A percentile compares a stretch with the other conserved stretches of the same genome.
These are phyloP conservation scores for Babesia gibsoni DNA, from an alignment of 169 alveolate species.

Conservation along the genomic window DNA sequence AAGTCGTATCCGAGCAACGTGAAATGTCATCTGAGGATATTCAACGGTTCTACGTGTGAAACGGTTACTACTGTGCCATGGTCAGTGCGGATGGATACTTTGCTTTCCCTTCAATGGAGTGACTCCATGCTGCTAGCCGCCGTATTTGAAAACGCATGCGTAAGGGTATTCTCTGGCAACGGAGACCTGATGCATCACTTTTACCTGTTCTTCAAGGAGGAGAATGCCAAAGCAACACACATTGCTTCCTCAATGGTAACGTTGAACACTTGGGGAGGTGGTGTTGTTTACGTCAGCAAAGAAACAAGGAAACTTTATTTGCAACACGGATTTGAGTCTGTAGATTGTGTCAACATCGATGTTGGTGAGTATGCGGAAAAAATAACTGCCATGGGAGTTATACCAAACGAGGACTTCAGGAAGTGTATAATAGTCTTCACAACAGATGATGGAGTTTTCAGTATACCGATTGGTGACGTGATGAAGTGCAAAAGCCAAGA, in stretches of 20 bases:
- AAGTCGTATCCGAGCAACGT: constrained; percentile 24
- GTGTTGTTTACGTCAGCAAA: constrained; percentile 36
- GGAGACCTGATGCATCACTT: constrained; percentile 52
- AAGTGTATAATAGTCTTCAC: constrained; percentile 31
- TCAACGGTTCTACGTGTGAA: constrained; percentile 22
- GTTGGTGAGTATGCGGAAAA: constrained; percentile 35
- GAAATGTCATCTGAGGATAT: constrained; percentile 47
- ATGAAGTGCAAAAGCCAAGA: constrained; percentile 28
- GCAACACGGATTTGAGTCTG: constrained; percentile 50
- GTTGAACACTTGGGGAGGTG: constrained; percentile 43
- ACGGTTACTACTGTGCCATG: constrained; percentile 50
- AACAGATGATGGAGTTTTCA: constrained; percentile 27
- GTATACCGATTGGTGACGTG: constrained; percentile 23
- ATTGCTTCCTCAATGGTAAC: constrained; percentile 19
- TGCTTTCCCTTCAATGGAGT: constrained; percentile 56
- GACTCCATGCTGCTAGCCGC: constrained; percentile 42
- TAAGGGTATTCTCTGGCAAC: constrained; percentile 56
- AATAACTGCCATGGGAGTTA: constrained; percentile 41
- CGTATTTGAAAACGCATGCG: constrained; percentile 45
- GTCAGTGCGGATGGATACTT: constrained; percentile 39
- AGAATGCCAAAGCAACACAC: background rate
- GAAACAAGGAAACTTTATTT: constrained; percentile 30
- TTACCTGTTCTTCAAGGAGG: constrained; percentile 31
- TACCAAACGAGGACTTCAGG: constrained; percentile 36
- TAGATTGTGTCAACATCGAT: constrained; percentile 6